Evolutionary conservation across 163 green algal genomes (phyloP).

Genomic region (Chlamydomonas reinhardtii): DNA sequence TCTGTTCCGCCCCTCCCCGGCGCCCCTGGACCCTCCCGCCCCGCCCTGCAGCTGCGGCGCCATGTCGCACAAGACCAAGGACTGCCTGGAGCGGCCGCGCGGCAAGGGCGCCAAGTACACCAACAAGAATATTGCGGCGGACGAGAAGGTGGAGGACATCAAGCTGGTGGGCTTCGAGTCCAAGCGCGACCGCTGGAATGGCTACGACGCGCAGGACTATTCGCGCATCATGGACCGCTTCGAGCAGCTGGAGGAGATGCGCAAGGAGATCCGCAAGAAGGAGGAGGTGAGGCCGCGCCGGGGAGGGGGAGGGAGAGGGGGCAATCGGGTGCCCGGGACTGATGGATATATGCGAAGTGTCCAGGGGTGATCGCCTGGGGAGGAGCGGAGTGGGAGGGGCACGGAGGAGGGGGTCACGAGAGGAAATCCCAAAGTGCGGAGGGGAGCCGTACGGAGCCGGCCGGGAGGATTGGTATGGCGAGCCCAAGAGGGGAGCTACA

Average conservation of each 20-base stretch:
- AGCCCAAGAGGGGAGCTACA: no score
- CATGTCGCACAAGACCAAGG: conserved; percentile 96
- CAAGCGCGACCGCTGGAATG: conserved; percentile 98
- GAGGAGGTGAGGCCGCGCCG: conserved; percentile 57
- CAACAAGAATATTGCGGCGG: conserved; percentile 94
- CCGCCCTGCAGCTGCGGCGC: conserved; percentile 90
- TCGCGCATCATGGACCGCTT: conserved; percentile 85
- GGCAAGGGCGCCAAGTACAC: conserved; percentile 90
- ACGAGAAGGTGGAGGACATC: conserved; percentile 96
- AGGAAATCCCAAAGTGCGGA: no score
- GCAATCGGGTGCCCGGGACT: neutral
- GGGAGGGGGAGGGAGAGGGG: neutral
- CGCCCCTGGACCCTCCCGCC: neutral
- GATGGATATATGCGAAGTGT: no score
- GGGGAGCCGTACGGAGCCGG: no score
- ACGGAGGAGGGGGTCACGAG: neutral
- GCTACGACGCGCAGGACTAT: conserved; percentile 94
- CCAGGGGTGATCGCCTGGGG: no score
- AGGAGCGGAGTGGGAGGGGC: no score
- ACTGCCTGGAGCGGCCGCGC: conserved; percentile 98
- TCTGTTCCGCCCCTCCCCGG: no score
- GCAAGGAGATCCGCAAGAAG: conserved; percentile 87
- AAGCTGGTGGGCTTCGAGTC: conserved; percentile 88
- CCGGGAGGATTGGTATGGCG: no score
- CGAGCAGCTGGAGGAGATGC: conserved; percentile 89